Conservation (phyloP, 371 early-diverging fungal genomes). For the Mortierella sp. region DNA sequence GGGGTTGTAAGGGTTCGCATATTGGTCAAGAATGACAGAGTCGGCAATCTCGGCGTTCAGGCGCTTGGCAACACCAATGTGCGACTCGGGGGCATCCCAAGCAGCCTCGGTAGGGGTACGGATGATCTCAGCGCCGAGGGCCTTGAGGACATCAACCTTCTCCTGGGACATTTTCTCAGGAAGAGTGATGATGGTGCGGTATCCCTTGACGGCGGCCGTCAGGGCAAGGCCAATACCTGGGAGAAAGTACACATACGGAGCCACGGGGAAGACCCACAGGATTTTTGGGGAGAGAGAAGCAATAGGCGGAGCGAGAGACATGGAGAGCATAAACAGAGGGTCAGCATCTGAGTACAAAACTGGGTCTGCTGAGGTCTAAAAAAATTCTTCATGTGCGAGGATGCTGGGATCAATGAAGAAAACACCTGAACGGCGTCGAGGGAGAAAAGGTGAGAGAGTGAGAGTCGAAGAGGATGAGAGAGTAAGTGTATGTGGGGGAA, state of each 20-base stretch:
- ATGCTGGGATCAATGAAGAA: too few relatives aligned
- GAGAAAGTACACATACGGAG: neutral
- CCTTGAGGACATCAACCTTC: conserved; percentile 94
- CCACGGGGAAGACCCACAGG: too few relatives aligned
- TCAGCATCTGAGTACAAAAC: too few relatives aligned
- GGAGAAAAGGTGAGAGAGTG: too few relatives aligned
- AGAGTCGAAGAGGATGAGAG: too few relatives aligned
- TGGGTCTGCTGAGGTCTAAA: too few relatives aligned
- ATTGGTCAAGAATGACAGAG: conserved; percentile 96
- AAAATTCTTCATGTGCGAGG: too few relatives aligned
- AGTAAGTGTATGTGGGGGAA: too few relatives aligned
- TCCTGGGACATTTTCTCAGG: conserved; percentile 98
- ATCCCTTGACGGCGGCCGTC: conserved; percentile 94
- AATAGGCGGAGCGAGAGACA: too few relatives aligned
- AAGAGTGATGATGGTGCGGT: conserved; percentile 92
- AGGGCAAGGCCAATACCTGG: conserved; percentile 88
- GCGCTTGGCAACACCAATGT: conserved; percentile 92
- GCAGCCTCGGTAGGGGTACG: conserved; percentile 97
- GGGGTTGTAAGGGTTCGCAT: conserved; percentile 92
- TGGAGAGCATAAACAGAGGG: too few relatives aligned
- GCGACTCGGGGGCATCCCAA: conserved; percentile 95
- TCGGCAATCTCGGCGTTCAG: conserved; percentile 90
- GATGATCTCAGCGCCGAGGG: conserved; percentile 94
- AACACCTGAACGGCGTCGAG: too few relatives aligned
- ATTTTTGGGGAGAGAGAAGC: too few relatives aligned